Conservation (phyloP, 1,139 yeast genomes). For the Protomyces pachydermus region DNA sequence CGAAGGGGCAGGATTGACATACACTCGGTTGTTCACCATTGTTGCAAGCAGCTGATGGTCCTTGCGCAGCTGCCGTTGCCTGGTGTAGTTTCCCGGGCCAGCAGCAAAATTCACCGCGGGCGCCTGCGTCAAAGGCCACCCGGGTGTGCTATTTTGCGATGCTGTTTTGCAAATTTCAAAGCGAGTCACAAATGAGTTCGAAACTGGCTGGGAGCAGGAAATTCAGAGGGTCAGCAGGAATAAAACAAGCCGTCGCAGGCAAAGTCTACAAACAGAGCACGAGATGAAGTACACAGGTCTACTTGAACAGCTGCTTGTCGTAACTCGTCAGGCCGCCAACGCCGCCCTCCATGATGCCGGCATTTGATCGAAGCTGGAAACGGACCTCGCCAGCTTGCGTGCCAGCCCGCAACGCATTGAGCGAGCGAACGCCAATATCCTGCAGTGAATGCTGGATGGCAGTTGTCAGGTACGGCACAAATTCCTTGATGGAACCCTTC, state of each 20-base stretch:
- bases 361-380: slow-evolving; percentile 96
- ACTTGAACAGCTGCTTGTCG: slow-evolving; percentile 69
- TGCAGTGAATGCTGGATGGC: slow-evolving; percentile 99
- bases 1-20: background rate
- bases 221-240: too few relatives aligned
- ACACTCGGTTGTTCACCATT: background rate
- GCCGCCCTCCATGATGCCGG: slow-evolving; percentile 99
- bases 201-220: too few relatives aligned
- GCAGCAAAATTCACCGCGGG: too few relatives aligned
- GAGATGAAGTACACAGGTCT: background rate
- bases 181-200: too few relatives aligned
- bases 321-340: slow-evolving; percentile 93
- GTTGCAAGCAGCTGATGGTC: background rate
- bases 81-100: too few relatives aligned
- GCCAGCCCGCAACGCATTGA: slow-evolving; percentile 57
- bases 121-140: too few relatives aligned
- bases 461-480: slow-evolving; percentile 85
- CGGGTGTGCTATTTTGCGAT: too few relatives aligned
- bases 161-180: too few relatives aligned
- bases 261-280: background rate
- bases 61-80: too few relatives aligned
- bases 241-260: too few relatives aligned
- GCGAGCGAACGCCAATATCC: slow-evolving; percentile 83
- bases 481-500: slow-evolving; percentile 91
- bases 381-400: slow-evolving; percentile 70